These are phyloP conservation scores for Colletotrichum melonis DNA, from an alignment of 2,329 filamentous ascomycete genomes.

Conservation along the genomic window DNA sequence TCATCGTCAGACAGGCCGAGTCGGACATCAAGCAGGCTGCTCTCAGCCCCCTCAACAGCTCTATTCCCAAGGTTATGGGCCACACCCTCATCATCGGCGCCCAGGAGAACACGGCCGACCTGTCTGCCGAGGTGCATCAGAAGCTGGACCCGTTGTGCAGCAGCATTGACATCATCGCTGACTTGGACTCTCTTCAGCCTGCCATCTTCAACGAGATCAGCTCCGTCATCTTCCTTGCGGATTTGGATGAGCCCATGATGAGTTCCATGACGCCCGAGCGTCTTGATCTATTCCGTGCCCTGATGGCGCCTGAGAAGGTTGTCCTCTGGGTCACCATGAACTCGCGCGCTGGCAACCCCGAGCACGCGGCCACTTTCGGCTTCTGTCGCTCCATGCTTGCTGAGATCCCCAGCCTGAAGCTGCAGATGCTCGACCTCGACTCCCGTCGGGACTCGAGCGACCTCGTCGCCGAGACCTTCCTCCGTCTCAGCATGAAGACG, in stretches of 20 bases:
- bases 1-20: slow-evolving; percentile 51
- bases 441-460: not conserved
- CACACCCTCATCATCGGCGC: slow-evolving; percentile 49
- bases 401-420: slow-evolving; percentile 34
- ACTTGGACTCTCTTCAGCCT: slow-evolving; percentile 41
- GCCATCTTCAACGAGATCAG: slow-evolving; percentile 35
- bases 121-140: slow-evolving; percentile 38
- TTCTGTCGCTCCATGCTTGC: slow-evolving; percentile 34
- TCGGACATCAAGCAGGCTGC: slow-evolving; percentile 37
- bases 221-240: slow-evolving; percentile 29
- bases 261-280: slow-evolving; percentile 46
- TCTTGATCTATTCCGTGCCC: slow-evolving; percentile 35
- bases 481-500: slow-evolving; percentile 24
- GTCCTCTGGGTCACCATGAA: slow-evolving; percentile 42
- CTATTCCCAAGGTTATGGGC: slow-evolving; percentile 33
- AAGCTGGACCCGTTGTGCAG: slow-evolving; percentile 39
- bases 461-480: slow-evolving; percentile 26
- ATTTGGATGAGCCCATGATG: slow-evolving; percentile 41
- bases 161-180: slow-evolving; percentile 32
- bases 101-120: slow-evolving; percentile 16
- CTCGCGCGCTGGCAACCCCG: slow-evolving; percentile 35
- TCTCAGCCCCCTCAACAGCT: slow-evolving; percentile 33
- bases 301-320: slow-evolving; percentile 34
- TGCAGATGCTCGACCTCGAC: slow-evolving; percentile 37
- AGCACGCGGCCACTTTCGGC: slow-evolving; percentile 37